Evolutionary conservation across 257 asterid genomes (phyloP), one percentile per base, ranked within the genome.

Genomic region (Solanum arcanum): DNA sequence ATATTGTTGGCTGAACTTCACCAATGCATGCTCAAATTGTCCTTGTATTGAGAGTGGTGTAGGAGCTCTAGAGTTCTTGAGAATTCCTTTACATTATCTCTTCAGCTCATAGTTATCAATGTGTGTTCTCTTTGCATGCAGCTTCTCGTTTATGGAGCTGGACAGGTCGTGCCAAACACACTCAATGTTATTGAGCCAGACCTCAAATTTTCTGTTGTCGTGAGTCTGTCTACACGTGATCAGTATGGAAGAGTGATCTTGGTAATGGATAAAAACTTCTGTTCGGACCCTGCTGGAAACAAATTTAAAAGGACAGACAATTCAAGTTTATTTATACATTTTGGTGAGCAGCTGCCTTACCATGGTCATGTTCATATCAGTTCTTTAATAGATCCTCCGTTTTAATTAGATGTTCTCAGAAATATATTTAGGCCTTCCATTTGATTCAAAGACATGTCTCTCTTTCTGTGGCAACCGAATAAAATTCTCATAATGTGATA

Each of bases 91-190:
- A 49, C 12, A 31, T 49, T 49, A 81, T 11, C 85, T 81, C 70
- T 6, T 47, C 84, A 47, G 12, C 70, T 81, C 70, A 81, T 80
- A 86, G 86, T 86, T 82, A 20, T 62, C 41, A 80, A 80, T n/a
- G 49, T 66, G 44, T 49, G 10, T 87, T 73, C 56, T 82, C 68
- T 78, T 69, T 62, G 76, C 96, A 97, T 72, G 76, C 97, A 97
- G 99, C 98, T 95, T 90, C 94, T 94, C 74, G 98, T 97, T 49
- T 95, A 97, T 46, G 99, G 99, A 72, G 88, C 93, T 82, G 99
- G 98, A 13, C 91, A 93, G 77, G 94, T 97, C 85, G 47, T 92
- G 86, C 98, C 98, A 23, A 89, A 88, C 70, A 92, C 98, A 42
- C 91, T 97, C 39, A 87, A 44, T 2, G 81, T 93, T 39, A 73